phyloP scores from a whole-genome alignment of 2,329 filamentous ascomycete species.

The Sporothrix phasma region DNA sequence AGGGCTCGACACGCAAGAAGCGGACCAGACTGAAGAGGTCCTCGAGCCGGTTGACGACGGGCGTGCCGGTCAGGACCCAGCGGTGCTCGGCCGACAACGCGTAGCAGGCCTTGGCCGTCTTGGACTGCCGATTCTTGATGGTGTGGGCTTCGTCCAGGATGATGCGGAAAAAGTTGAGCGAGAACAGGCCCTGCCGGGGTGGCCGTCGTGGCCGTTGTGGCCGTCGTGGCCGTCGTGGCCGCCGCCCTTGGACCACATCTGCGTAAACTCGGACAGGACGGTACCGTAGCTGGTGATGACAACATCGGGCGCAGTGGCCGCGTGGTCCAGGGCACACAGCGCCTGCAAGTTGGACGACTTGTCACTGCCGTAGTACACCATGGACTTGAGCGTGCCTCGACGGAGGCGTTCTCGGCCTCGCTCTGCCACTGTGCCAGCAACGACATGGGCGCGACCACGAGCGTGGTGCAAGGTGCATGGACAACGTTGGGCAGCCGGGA shows the following conservation, averaged over 20 bases:
- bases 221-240: slow-evolving; percentile 44
- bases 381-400: slow-evolving; percentile 66
- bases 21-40: slow-evolving; percentile 89
- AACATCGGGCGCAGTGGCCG: slow-evolving; percentile 68
- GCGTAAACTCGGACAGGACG: slow-evolving; percentile 79
- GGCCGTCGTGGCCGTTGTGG: slow-evolving; percentile 38
- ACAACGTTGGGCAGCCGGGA: slow-evolving; percentile 38
- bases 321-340: slow-evolving; percentile 67
- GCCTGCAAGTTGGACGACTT: slow-evolving; percentile 69
- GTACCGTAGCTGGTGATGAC: slow-evolving; percentile 93
- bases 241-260: slow-evolving; percentile 44
- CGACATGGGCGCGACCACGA: slow-evolving; percentile 96
- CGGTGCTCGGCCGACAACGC: slow-evolving; percentile 76
- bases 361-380: slow-evolving; percentile 88
- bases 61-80: slow-evolving; percentile 90
- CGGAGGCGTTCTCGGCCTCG: slow-evolving; percentile 84
- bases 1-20: slow-evolving; percentile 89
- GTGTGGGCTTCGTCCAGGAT: slow-evolving; percentile 93
- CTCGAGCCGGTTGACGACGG: slow-evolving; percentile 91
- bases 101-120: slow-evolving; percentile 91
- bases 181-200: slow-evolving; percentile 69
- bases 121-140: slow-evolving; percentile 84
- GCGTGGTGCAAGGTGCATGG: slow-evolving; percentile 73
- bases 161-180: slow-evolving; percentile 84
- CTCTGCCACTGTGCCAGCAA: slow-evolving; percentile 95